These are phyloP conservation scores for Aspergillus ibericus DNA, from an alignment of 2,329 filamentous ascomycete genomes.

Conservation along the genomic window DNA sequence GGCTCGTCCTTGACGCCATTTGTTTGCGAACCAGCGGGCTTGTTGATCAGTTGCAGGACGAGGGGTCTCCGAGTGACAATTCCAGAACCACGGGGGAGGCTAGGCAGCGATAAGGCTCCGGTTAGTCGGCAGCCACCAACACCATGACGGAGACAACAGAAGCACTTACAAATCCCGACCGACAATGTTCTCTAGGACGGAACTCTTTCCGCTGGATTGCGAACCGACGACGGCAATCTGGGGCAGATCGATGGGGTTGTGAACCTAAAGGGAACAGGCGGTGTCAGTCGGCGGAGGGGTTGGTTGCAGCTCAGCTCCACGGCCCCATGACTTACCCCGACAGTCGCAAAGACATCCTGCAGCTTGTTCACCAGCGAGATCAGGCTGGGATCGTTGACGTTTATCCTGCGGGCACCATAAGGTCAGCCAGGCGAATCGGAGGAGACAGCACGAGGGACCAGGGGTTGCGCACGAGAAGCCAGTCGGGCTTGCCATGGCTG, in stretches of 20 bases:
- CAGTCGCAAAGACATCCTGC: conserved; percentile 98
- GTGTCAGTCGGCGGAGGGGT: conserved; percentile 26
- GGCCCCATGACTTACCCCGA: conserved; percentile 64
- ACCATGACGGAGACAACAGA: conserved; percentile 1
- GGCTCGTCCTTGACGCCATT: conserved; percentile 72
- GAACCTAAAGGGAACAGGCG: conserved; percentile 60
- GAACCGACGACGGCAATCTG: conserved; percentile 98
- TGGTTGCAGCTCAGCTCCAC: conserved; percentile 3
- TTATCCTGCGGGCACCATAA: conserved; percentile 54
- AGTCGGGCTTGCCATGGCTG: conserved; percentile 47
- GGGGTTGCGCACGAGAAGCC: conserved; percentile 46
- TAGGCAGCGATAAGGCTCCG: conserved; percentile 40
- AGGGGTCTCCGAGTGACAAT: conserved; percentile 96
- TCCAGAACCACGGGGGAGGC: conserved; percentile 92
- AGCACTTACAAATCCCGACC: conserved; percentile 90
- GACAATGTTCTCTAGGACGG: conserved; percentile 97
- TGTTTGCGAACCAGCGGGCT: conserved; percentile 62
- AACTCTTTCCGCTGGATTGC: conserved; percentile 99
- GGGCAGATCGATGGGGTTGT: conserved; percentile 98
- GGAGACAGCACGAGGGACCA: conserved; percentile 25
- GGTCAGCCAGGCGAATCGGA: conserved; percentile 28
- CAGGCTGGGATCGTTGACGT: conserved; percentile 68
- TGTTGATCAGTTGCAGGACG: conserved; percentile 97
- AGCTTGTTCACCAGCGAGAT: conserved; percentile 95
- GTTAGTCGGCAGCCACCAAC: conserved; percentile 26